phyloP scores from a whole-genome alignment of 805 yeast genomes.

The Kurtzmaniella cleridarum region DNA sequence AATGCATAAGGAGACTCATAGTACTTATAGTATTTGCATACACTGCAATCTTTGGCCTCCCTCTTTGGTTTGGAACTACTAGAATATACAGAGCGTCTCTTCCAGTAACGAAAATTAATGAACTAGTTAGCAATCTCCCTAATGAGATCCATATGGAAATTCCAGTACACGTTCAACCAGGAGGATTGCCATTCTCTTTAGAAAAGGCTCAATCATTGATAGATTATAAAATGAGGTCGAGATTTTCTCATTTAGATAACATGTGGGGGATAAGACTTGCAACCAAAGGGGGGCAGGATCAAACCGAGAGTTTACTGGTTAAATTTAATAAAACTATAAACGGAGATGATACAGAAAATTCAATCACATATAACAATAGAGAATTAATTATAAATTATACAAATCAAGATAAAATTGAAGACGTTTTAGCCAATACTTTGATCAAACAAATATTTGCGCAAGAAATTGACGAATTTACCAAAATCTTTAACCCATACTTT shows the following conservation, averaged over 20 bases:
- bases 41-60: conserved; percentile 40
- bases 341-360: not conserved
- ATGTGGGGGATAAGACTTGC: conserved; percentile 26
- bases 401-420: conserved; percentile 22
- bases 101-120: conserved; percentile 41
- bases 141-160: conserved; percentile 24
- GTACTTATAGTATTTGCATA: conserved; percentile 5
- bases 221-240: conserved; percentile 20
- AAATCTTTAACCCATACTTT: conserved; percentile 6
- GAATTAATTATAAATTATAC: conserved; percentile 3
- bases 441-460: conserved; percentile 33
- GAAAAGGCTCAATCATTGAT: conserved; percentile 30
- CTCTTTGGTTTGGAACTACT: conserved; percentile 59
- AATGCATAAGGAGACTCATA: conserved; percentile 1
- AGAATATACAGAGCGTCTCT: conserved; percentile 57
- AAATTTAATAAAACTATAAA: conserved; percentile 13
- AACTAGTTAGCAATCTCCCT: conserved; percentile 20
- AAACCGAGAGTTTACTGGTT: conserved; percentile 32
- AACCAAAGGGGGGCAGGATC: no score
- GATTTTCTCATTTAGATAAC: conserved; percentile 18
- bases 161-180: conserved; percentile 40
- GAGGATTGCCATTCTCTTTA: conserved; percentile 15
- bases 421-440: conserved; percentile 30
- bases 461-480: conserved; percentile 29
- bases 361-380: not conserved